phyloP scores from a whole-genome alignment of 192 early-diverging fungal species.

The Backusella parvicylindrica region DNA sequence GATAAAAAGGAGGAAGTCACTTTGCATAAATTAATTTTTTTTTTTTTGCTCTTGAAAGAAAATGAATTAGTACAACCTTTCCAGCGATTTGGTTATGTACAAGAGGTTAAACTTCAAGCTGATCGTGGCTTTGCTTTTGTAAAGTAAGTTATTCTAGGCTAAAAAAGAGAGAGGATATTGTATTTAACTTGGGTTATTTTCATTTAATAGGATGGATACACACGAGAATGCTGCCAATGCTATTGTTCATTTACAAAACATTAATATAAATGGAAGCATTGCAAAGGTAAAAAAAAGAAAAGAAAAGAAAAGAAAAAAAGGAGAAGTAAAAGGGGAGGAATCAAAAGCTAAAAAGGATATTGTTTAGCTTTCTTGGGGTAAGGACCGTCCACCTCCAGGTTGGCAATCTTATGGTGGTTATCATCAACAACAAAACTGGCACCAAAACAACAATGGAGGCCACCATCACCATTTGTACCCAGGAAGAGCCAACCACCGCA shows the following conservation, averaged over 20 bases:
- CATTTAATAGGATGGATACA: conserved; percentile 67
- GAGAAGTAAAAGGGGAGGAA: background rate
- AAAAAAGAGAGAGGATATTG: background rate
- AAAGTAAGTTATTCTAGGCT: conserved; percentile 49
- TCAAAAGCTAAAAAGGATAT: background rate
- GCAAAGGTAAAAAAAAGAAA: conserved; percentile 53
- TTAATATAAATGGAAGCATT: conserved; percentile 67
- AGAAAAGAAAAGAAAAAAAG: background rate
- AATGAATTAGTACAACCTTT: conserved; percentile 71
- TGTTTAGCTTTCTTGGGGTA: conserved; percentile 80
- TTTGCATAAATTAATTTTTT: conserved; percentile 17
- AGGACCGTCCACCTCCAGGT: conserved; percentile 63
- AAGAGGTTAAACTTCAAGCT: conserved; percentile 80
- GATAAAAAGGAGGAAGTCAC: too few species aligned
- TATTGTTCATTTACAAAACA: conserved; percentile 79
- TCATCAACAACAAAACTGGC: conserved; percentile 33
- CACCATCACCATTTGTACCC: background rate
- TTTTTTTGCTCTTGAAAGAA: conserved; percentile 32
- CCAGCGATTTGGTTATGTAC: conserved; percentile 72
- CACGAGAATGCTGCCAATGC: conserved; percentile 88
- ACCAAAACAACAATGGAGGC: conserved; percentile 17
- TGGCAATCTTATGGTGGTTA: conserved; percentile 27
- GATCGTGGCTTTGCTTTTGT: conserved; percentile 92
- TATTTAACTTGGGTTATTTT: background rate
- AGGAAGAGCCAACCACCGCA: background rate